Evolutionary conservation across 331 rosid genomes (phyloP).

Genomic region (Pyrus hybrid): DNA sequence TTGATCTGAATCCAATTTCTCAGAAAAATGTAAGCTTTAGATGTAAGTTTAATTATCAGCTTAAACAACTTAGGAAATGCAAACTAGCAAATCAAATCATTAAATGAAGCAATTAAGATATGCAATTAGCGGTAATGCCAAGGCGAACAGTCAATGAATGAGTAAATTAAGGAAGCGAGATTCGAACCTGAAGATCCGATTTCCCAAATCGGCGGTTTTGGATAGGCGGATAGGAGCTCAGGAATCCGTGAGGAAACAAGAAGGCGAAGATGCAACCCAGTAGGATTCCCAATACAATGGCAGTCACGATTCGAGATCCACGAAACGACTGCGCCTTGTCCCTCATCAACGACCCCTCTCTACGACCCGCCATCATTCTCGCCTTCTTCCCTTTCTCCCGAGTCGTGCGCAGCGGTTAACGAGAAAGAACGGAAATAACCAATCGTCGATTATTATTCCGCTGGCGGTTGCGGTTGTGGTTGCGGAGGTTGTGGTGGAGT

Average conservation of each 20-base stretch:
- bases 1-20: neutral
- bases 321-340: conserved; percentile 52
- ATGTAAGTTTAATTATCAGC: neutral
- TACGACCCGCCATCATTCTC: conserved; percentile 63
- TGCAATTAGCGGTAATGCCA: neutral
- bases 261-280: conserved; percentile 63
- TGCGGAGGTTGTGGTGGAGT: neutral
- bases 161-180: neutral
- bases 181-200: conserved; percentile 46
- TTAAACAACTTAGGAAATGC: neutral
- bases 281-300: conserved; percentile 53
- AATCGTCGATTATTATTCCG: neutral
- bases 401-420: neutral
- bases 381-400: neutral
- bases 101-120: neutral
- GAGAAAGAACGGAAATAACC: neutral
- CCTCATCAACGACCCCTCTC: conserved; percentile 47
- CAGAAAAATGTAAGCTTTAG: neutral
- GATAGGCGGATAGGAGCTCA: conserved; percentile 26
- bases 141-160: neutral
- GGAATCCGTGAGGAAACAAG: conserved; percentile 47
- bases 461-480: neutral
- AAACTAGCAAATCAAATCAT: neutral
- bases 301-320: conserved; percentile 45
- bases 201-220: conserved; percentile 32